Evolutionary conservation across 192 early-diverging fungal genomes (phyloP).

Genomic region (Obelidium mucronatum): DNA sequence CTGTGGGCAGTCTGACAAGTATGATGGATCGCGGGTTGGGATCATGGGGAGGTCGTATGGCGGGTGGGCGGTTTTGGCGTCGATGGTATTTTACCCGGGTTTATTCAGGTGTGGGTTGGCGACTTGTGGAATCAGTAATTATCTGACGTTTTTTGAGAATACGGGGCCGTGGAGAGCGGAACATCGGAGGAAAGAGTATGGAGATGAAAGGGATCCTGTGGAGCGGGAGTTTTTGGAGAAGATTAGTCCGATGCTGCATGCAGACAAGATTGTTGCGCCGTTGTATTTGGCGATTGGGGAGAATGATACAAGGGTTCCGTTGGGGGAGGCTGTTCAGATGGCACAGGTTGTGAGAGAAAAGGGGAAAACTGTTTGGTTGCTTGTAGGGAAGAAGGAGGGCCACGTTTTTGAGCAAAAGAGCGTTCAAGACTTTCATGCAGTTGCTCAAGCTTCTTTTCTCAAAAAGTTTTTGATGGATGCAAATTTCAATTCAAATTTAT

Average conservation of each 20-base stretch:
- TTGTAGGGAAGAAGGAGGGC: constrained; percentile 28
- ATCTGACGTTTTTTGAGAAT: constrained; percentile 17
- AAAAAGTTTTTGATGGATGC: constrained; percentile 11
- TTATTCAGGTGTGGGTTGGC: constrained; percentile 26
- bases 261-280: constrained; percentile 17
- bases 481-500: too few species aligned
- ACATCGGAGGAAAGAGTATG: constrained; percentile 25
- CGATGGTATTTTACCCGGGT: constrained; percentile 5
- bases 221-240: constrained; percentile 23
- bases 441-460: neutral
- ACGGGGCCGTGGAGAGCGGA: constrained; percentile 22
- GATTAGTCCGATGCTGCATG: constrained; percentile 20
- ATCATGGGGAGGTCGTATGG: constrained; percentile 35
- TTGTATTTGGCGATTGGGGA: constrained; percentile 25
- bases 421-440: constrained; percentile 20
- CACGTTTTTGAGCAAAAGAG: constrained; percentile 33
- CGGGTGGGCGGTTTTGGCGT: constrained; percentile 17
- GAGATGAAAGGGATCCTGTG: constrained; percentile 27
- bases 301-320: constrained; percentile 28
- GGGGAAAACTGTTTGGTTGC: constrained; percentile 7
- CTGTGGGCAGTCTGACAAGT: neutral
- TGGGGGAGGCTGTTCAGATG: constrained; percentile 29
- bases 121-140: constrained; percentile 33
- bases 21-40: constrained; percentile 3
- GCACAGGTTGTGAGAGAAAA: neutral